Conservation (phyloP, 805 yeast species). For the Metschnikowia continentalis region DNA sequence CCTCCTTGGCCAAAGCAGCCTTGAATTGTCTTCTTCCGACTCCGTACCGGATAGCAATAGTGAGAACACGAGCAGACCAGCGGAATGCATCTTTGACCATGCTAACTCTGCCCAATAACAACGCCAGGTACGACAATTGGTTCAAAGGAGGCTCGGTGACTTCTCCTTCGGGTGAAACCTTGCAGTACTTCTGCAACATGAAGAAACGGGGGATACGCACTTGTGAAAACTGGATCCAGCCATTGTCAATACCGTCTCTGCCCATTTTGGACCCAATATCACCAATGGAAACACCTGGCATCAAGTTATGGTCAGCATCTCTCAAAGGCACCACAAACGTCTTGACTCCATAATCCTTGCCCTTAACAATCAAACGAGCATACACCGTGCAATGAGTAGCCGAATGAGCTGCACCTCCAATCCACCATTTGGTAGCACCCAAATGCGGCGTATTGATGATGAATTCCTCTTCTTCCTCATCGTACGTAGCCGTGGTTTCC, state of each 20-base stretch:
- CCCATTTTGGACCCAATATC: conserved; percentile 97
- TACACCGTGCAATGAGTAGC: conserved; percentile 84
- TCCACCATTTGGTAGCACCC: conserved; percentile 98
- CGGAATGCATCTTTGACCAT: conserved; percentile 87
- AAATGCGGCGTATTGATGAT: conserved; percentile 80
- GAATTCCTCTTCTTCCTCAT: conserved; percentile 61
- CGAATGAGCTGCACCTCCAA: conserved; percentile 95
- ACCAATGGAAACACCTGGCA: conserved; percentile 81
- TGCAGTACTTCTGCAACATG: conserved; percentile 77
- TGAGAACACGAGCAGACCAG: conserved; percentile 70
- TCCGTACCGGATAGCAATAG: conserved; percentile 86
- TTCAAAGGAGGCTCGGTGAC: conserved; percentile 81
- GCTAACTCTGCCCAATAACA: conserved; percentile 81
- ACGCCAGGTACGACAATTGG: conserved; percentile 83
- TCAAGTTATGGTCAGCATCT: conserved; percentile 64
- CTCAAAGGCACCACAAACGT: conserved; percentile 89
- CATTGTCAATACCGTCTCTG: conserved; percentile 91
- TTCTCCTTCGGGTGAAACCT: conserved; percentile 62
- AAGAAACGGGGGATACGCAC: conserved; percentile 80
- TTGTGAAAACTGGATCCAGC: conserved; percentile 89
- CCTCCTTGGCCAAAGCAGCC: conserved; percentile 33
- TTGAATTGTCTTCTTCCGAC: conserved; percentile 84
- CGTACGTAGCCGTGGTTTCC: conserved; percentile 87
- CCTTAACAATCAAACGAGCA: conserved; percentile 77
- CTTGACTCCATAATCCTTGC: conserved; percentile 87